Evolutionary conservation across 306 rosid genomes (phyloP).

Genomic region (Quercus engelmannii): DNA sequence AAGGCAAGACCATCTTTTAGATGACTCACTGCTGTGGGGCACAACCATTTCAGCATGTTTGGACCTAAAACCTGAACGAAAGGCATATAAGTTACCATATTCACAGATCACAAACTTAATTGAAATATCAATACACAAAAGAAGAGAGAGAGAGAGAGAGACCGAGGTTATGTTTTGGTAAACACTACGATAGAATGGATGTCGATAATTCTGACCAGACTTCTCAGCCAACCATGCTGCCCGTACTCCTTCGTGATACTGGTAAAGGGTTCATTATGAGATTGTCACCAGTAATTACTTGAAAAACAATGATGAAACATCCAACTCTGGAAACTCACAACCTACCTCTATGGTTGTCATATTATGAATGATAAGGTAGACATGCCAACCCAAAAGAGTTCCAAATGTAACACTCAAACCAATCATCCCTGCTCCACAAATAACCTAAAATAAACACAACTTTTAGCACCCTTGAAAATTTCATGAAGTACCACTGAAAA

Average conservation of each 20-base stretch:
- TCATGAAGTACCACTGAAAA: background rate
- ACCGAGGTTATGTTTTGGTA: conserved; percentile 75
- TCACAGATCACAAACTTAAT: conserved; percentile 2
- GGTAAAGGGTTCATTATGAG: conserved; percentile 15
- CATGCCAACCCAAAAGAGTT: conserved; percentile 79
- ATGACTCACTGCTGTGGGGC: conserved; percentile 72
- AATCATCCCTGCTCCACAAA: conserved; percentile 42
- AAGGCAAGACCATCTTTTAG: conserved; percentile 74
- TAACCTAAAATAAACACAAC: conserved; percentile 38
- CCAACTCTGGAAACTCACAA: conserved; percentile 12
- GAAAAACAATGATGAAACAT: conserved; percentile 7
- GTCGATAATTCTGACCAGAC: conserved; percentile 74
- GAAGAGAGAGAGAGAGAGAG: conserved; percentile 24
- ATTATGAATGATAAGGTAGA: conserved; percentile 71
- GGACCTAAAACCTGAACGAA: conserved; percentile 73
- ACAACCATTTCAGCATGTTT: conserved; percentile 74
- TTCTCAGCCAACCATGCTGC: conserved; percentile 82
- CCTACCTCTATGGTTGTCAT: conserved; percentile 92
- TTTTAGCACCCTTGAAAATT: conserved; percentile 6
- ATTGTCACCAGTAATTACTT: conserved; percentile 2
- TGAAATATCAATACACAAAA: background rate
- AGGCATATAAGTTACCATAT: conserved; percentile 11
- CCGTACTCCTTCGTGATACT: conserved; percentile 71
- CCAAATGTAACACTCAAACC: conserved; percentile 55
- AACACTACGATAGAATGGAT: conserved; percentile 55